These are phyloP conservation scores for Boletellus ananas DNA, from an alignment of 768 basidiomycete species.

Conservation along the genomic window DNA sequence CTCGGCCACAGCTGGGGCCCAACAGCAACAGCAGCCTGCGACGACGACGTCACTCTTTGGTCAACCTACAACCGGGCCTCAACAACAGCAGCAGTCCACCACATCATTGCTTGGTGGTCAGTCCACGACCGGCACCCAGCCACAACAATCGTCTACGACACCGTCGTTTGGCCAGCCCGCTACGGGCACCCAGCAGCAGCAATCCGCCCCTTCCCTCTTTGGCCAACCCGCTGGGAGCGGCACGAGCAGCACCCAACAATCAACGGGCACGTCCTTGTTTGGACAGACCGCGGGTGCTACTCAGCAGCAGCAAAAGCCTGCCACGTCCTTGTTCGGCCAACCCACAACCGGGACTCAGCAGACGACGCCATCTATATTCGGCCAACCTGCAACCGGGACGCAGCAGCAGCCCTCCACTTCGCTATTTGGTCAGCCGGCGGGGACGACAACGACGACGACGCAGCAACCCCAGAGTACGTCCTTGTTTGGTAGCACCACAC, in stretches of 20 bases:
- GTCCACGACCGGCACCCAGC: conserved; percentile 6
- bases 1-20: conserved; percentile 22
- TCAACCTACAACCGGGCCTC: conserved; percentile 21
- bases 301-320: conserved; percentile 26
- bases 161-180: conserved; percentile 29
- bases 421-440: conserved; percentile 37
- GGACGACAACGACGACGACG: conserved; percentile 1
- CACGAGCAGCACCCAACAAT: conserved; percentile 29
- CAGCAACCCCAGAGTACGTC: conserved; percentile 26
- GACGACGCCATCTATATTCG: conserved; percentile 17
- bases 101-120: conserved; percentile 27
- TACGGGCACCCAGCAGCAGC: conserved; percentile 33
- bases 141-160: conserved; percentile 16
- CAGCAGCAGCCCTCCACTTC: conserved; percentile 33
- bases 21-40: conserved; percentile 20
- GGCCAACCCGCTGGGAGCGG: conserved; percentile 24
- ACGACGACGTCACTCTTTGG: conserved; percentile 34
- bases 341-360: conserved; percentile 16
- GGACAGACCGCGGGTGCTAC: conserved; percentile 30
- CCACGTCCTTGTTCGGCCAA: conserved; percentile 31
- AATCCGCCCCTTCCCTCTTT: conserved; percentile 26
- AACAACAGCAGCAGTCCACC: conserved; percentile 20
- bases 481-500: conserved; percentile 26
- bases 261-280: conserved; percentile 33
- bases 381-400: conserved; percentile 30